phyloP scores from a whole-genome alignment of 2,329 filamentous ascomycete species.

The Aspergillus aculeatinus region DNA sequence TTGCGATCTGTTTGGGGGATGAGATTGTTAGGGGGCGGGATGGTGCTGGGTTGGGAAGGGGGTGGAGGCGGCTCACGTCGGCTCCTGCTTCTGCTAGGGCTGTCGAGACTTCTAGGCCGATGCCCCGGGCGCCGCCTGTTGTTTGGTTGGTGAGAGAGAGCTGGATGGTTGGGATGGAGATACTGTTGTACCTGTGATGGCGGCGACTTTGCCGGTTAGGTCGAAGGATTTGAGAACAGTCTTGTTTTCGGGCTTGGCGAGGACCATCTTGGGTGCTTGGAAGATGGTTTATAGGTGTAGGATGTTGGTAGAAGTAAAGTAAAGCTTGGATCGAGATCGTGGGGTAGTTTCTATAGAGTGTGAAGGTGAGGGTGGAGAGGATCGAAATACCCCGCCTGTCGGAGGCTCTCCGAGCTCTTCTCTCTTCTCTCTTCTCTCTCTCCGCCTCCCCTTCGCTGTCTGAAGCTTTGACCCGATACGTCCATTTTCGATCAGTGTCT shows the following conservation, averaged over 20 bases:
- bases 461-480: no score
- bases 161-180: neutral
- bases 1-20: slow-evolving; percentile 25
- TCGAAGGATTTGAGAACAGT: slow-evolving; percentile 30
- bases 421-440: neutral
- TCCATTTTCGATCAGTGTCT: no score
- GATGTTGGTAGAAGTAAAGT: neutral
- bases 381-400: neutral
- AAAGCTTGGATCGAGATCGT: neutral
- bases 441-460: no score
- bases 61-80: slow-evolving; percentile 22
- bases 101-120: slow-evolving; percentile 41
- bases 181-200: slow-evolving; percentile 23
- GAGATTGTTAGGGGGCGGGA: neutral
- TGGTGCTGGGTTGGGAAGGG: neutral
- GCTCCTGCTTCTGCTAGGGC: slow-evolving; percentile 43
- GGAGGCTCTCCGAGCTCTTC: neutral
- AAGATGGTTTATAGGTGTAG: neutral
- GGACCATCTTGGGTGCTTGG: slow-evolving; percentile 23
- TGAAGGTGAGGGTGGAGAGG: neutral
- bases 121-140: slow-evolving; percentile 35
- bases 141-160: neutral
- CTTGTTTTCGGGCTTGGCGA: slow-evolving; percentile 24
- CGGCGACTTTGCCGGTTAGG: slow-evolving; percentile 29
- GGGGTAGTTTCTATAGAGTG: neutral